These are phyloP conservation scores for Gastrolobium villosum DNA, from an alignment of 306 rosid genomes.

Conservation along the genomic window DNA sequence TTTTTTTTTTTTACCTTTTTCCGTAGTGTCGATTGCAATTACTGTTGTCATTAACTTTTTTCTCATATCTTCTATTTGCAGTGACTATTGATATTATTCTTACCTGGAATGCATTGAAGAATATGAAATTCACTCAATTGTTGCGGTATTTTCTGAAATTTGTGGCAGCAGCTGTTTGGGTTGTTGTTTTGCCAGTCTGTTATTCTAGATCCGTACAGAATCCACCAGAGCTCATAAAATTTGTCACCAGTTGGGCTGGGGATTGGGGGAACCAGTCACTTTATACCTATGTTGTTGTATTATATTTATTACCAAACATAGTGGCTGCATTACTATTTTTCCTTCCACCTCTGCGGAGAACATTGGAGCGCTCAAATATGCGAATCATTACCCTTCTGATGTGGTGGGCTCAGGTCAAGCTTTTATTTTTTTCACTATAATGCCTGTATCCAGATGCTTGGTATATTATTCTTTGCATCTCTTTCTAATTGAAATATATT, in stretches of 20 bases:
- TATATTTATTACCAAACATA: slow-evolving; percentile 84
- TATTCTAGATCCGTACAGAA: slow-evolving; percentile 80
- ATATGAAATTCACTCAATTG: slow-evolving; percentile 86
- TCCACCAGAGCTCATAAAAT: slow-evolving; percentile 80
- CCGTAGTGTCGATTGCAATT: not conserved
- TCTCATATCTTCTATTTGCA: slow-evolving; percentile 59
- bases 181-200: slow-evolving; percentile 82
- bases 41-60: slow-evolving; percentile 5
- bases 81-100: slow-evolving; percentile 86
- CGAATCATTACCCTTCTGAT: slow-evolving; percentile 71
- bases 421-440: slow-evolving; percentile 35
- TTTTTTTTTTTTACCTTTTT: not conserved
- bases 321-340: slow-evolving; percentile 81
- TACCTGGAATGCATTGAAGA: slow-evolving; percentile 85
- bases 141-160: slow-evolving; percentile 89
- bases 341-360: slow-evolving; percentile 86
- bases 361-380: slow-evolving; percentile 83
- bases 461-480: slow-evolving; percentile 19
- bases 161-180: slow-evolving; percentile 87
- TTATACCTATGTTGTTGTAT: slow-evolving; percentile 72
- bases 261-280: slow-evolving; percentile 79
- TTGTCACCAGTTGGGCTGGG: slow-evolving; percentile 86
- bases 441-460: slow-evolving; percentile 26
- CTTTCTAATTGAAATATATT: slow-evolving; percentile 34
- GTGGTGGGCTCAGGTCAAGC: slow-evolving; percentile 98